Conservation (phyloP, 2,329 filamentous ascomycete genomes). For the Aplosporella prunicola region DNA sequence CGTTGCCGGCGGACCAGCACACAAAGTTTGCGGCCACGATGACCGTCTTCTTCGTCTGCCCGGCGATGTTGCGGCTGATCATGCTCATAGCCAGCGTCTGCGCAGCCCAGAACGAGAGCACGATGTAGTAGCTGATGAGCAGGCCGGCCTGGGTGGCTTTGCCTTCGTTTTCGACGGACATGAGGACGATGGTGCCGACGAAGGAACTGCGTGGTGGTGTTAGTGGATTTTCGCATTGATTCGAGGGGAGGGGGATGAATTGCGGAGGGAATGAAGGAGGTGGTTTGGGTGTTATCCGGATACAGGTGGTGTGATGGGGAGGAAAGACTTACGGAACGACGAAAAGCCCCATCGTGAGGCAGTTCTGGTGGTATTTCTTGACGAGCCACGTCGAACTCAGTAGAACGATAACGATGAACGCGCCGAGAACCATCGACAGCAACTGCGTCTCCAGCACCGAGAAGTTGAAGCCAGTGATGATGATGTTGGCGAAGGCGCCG, state of each 20-base stretch:
- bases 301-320: too few species aligned
- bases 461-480: constrained; percentile 62
- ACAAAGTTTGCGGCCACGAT: constrained; percentile 62
- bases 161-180: constrained; percentile 54
- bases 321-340: constrained; percentile 45
- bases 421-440: constrained; percentile 64
- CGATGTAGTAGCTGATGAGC: constrained; percentile 66
- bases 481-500: constrained; percentile 64
- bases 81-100: constrained; percentile 58
- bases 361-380: constrained; percentile 59
- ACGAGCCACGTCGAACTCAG: constrained; percentile 58
- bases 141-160: constrained; percentile 55
- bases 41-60: constrained; percentile 63
- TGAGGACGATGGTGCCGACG: constrained; percentile 61
- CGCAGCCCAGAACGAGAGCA: constrained; percentile 67
- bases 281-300: not conserved
- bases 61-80: constrained; percentile 60
- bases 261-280: not conserved
- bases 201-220: constrained; percentile 51
- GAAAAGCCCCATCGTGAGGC: constrained; percentile 56
- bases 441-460: constrained; percentile 58
- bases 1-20: constrained; percentile 59
- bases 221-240: constrained; percentile 4
- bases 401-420: constrained; percentile 63
- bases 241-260: not conserved